Base-by-base conservation (phyloP, 129 eudicot genomes). In the Escallonia herrerae region DNA sequence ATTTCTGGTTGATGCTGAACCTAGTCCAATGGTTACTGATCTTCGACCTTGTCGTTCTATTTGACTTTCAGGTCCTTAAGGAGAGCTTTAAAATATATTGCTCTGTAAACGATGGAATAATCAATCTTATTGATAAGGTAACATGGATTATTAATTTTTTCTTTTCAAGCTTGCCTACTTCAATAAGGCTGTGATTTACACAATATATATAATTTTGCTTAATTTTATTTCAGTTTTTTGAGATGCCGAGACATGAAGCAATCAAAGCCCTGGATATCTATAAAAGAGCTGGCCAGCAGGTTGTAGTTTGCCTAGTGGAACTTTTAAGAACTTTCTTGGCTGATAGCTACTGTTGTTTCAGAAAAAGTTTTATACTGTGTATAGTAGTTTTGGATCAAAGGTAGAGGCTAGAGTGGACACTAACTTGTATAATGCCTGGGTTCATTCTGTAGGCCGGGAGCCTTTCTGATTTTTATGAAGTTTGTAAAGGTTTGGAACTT, bases 201-300 rank as follows among this genome's bases (percentile, higher is more conserved):
- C 53, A n/a, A n/a, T n/a, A n/a, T 54, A 14, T 12, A 44, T 52
- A 8, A 43, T 4, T 52, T 11, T n/a, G 55, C 3, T 50, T 0
- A 45, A 50, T 55, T 50, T 56, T n/a, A 46, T 71, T 76, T 79
- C 78, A 93, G 96, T 93, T 93, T 76, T 93, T 93, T 74, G 99
- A 93, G 83, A 93, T 93, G 99, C 95, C 99, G 66, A 93, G 99
- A 73, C 99, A 93, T 76, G 99, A 93, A 84, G 99, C 99, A 38
- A 77, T 93, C 10, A 93, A 89, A 72, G 93, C 99, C 62, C 75
- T 93, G 63, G 96, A 93, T 75, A 82, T 93, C 43, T 93, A 93
- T 72, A 89, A 87, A 79, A 73, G 90, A 81, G 99, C 99, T 14
- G 96, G 99, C 58, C 99, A 88, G 76, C 99, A 88, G 99, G 99